These are phyloP conservation scores for Aspergillus saccharolyticus DNA, from an alignment of 495 filamentous ascomycete species.

Conservation along the genomic window DNA sequence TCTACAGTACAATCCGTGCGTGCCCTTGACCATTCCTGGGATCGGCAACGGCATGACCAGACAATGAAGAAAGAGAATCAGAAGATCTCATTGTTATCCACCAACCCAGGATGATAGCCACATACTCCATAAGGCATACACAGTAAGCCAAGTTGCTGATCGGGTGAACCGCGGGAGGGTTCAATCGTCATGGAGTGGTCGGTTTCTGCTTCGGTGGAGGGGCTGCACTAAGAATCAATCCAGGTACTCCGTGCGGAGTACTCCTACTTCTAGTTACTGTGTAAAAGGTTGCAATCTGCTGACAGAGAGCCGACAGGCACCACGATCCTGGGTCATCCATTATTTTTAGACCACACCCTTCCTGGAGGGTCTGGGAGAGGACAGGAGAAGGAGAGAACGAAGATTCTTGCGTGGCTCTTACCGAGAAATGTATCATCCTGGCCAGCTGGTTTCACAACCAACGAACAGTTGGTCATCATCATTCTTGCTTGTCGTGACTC, in stretches of 20 bases:
- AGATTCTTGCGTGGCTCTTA: background rate
- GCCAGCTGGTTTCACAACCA: background rate
- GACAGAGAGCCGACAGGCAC: background rate
- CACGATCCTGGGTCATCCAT: background rate
- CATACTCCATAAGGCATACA: background rate
- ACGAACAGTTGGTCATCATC: background rate
- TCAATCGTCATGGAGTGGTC: conserved; percentile 9
- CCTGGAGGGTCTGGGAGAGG: background rate
- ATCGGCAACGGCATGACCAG: background rate
- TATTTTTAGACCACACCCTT: background rate
- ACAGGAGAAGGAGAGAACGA: background rate
- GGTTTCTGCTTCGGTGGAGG: background rate
- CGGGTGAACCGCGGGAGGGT: conserved; percentile 14
- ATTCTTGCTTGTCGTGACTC: background rate
- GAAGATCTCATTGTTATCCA: background rate
- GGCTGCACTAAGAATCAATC: too few relatives aligned
- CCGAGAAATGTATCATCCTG: background rate
- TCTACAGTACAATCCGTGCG: background rate
- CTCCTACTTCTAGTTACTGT: too few relatives aligned
- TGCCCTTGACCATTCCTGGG: background rate
- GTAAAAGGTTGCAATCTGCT: conserved; percentile 16
- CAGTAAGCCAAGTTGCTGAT: conserved; percentile 2
- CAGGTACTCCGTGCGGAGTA: too few relatives aligned
- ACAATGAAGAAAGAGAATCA: background rate
- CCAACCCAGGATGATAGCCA: conserved; percentile 4